Evolutionary conservation across 352 stramenopile species (phyloP), one percentile per base, ranked within the genome.

Genomic region (Phytopythium delawarense): DNA sequence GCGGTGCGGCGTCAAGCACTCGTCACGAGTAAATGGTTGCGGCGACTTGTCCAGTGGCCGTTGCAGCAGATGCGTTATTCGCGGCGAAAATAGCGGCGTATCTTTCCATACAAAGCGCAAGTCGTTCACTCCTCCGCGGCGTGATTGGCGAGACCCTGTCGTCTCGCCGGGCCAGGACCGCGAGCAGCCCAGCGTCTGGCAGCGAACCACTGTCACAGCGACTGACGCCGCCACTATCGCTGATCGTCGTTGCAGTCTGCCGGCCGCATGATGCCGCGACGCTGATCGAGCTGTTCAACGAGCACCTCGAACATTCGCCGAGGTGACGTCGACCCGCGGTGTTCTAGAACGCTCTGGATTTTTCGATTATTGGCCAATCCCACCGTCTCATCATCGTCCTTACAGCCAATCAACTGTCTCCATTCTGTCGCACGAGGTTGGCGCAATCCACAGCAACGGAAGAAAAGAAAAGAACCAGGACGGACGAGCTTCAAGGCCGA

Each of bases 241-340:
- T n/a, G n/a, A n/a, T n/a, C n/a, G n/a, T n/a, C n/a, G n/a, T n/a
- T n/a, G n/a, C n/a, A n/a, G n/a, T n/a, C n/a, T n/a, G n/a, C n/a
- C n/a, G n/a, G n/a, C n/a, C 32, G 32, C 40, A 48, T 6, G 13
- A 11, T 48, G 40, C 18, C 40, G n/a, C 37, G 37, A 4, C 20
- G 9, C 6, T 30, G n/a, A 51, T 30, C n/a, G 45, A 51, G 45
- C 23, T 9, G 45, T 32, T 53, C 46, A 53, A 53, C 61, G 63
- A 73, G 73, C 65, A 53, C n/a, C n/a, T n/a, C 54, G 69, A 76
- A 76, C 45, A 58, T 76, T 73, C 59, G 58, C 57, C 18, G 30
- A 48, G 52, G 25, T 53, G 53, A 28, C 62, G 30, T 40, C 49
- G 25, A 45, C 51, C 16, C 21, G n/a, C 62, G 73, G 73, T 40